Evolutionary conservation across 768 basidiomycete species (phyloP).

Genomic region (Leccinum aurantiacum): DNA sequence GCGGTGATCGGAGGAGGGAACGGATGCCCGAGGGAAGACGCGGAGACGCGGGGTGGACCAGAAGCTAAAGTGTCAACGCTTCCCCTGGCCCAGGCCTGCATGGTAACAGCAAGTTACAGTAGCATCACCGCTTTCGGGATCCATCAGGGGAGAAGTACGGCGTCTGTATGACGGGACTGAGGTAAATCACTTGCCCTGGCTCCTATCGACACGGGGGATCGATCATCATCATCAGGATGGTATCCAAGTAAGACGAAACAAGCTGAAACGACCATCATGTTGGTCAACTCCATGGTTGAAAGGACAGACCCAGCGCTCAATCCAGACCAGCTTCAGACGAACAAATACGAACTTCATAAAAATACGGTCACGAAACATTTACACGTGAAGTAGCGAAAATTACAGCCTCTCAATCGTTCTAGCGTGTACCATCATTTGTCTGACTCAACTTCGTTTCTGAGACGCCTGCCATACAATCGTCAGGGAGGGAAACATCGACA

Average conservation of each 20-base stretch:
- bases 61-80: too few species aligned
- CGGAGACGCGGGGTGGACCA: too few species aligned
- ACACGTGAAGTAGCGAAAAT: conserved; percentile 11
- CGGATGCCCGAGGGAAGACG: too few species aligned
- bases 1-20: too few species aligned
- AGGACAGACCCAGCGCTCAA: background rate
- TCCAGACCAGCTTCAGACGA: background rate
- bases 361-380: conserved; percentile 22
- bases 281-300: background rate
- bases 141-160: background rate
- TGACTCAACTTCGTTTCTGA: conserved; percentile 28
- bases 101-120: too few species aligned
- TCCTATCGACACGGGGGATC: background rate
- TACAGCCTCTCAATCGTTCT: background rate
- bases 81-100: too few species aligned
- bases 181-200: background rate
- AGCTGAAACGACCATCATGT: background rate
- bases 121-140: too few species aligned
- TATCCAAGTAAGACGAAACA: background rate
- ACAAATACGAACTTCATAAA: conserved; percentile 28
- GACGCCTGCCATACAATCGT: conserved; percentile 19
- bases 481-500: background rate
- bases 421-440: background rate
- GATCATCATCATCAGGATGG: background rate
- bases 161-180: conserved; percentile 2